Percentiles rank a stretch among this genome's conserved stretches.
Conservation (phyloP, 805 yeast species). For the Saturnispora sanitii region DNA sequence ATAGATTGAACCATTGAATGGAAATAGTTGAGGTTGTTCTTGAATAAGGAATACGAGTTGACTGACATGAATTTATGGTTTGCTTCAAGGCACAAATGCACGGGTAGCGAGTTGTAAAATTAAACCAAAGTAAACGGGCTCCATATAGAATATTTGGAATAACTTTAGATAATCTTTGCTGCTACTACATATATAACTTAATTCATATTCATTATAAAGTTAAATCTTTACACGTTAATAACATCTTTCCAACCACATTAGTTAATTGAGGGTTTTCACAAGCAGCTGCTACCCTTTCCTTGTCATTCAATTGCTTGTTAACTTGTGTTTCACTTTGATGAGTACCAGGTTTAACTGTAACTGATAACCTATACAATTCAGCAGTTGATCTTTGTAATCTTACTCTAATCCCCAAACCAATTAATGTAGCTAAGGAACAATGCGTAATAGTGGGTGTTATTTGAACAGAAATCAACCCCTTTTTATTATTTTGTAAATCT, state of each 20-base stretch:
- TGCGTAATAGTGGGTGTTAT: constrained; percentile 98
- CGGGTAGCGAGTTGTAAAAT: too few species aligned
- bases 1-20: too few species aligned
- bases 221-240: constrained; percentile 52
- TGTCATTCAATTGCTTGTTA: constrained; percentile 92
- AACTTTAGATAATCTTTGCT: too few species aligned
- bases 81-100: too few species aligned
- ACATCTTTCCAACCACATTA: constrained; percentile 87
- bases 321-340: constrained; percentile 96
- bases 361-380: constrained; percentile 67
- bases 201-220: neutral
- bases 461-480: constrained; percentile 68
- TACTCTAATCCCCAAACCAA: constrained; percentile 90
- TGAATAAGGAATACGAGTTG: too few species aligned
- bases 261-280: constrained; percentile 92
- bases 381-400: constrained; percentile 85
- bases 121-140: too few species aligned
- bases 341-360: constrained; percentile 78
- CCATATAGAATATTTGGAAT: too few species aligned
- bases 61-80: too few species aligned
- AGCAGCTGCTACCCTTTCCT: constrained; percentile 97
- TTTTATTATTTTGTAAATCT: constrained; percentile 34
- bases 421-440: constrained; percentile 90
- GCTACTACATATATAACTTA: neutral
- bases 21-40: too few species aligned